Conservation (phyloP, 129 eudicot species). For the Flaveria ramosissima region DNA sequence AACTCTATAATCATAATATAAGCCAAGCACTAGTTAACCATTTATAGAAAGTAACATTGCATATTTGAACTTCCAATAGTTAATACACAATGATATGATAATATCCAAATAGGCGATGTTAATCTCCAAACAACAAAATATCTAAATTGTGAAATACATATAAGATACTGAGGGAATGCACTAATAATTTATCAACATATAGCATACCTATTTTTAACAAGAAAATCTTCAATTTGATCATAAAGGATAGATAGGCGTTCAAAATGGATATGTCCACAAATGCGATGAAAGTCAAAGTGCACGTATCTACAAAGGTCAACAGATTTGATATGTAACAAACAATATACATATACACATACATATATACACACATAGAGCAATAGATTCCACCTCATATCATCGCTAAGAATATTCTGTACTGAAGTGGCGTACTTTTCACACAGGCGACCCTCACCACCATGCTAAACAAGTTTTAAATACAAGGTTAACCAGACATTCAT, state of each 20-base stretch:
- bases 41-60: constrained; percentile 12
- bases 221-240: constrained; percentile 76
- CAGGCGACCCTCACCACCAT: constrained; percentile 87
- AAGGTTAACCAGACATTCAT: constrained; percentile 22
- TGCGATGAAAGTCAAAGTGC: constrained; percentile 94
- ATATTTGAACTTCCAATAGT: constrained; percentile 6
- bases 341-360: constrained; percentile 7
- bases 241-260: constrained; percentile 89
- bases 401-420: constrained; percentile 70
- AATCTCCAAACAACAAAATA: constrained; percentile 11
- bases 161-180: constrained; percentile 1
- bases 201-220: constrained; percentile 71
- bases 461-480: constrained; percentile 40
- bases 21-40: neutral
- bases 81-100: constrained; percentile 6
- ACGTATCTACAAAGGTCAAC: constrained; percentile 55
- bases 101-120: neutral
- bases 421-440: constrained; percentile 62
- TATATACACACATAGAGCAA: neutral
- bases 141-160: neutral
- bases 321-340: constrained; percentile 19
- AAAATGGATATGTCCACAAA: constrained; percentile 86
- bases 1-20: neutral
- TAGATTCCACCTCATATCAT: constrained; percentile 69
- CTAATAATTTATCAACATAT: neutral